phyloP scores from a whole-genome alignment of 1,284 basidiomycete species.

The Pholiota adiposa region DNA sequence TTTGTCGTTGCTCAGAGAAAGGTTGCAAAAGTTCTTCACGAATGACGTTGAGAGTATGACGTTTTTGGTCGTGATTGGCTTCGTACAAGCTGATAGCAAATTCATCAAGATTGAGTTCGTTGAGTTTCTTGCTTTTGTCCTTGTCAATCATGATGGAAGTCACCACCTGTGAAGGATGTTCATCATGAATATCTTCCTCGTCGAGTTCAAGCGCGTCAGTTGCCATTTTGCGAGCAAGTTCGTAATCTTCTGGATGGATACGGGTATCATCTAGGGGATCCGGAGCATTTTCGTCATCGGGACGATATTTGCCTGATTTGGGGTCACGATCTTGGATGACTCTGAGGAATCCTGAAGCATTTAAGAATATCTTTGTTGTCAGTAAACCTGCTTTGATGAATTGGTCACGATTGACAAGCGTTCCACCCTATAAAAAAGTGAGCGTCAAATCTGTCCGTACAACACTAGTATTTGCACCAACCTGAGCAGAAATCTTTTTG shows the following conservation, averaged over 20 bases:
- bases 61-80: slow-evolving; percentile 84
- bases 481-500: slow-evolving; percentile 79
- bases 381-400: slow-evolving; percentile 82
- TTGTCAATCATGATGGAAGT: slow-evolving; percentile 84
- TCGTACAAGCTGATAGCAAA: slow-evolving; percentile 93
- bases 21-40: slow-evolving; percentile 88
- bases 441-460: slow-evolving; percentile 3
- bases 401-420: slow-evolving; percentile 81
- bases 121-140: slow-evolving; percentile 82
- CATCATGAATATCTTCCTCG: slow-evolving; percentile 91
- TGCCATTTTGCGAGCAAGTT: slow-evolving; percentile 98
- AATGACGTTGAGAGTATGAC: slow-evolving; percentile 88
- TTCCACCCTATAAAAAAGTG: slow-evolving; percentile 69
- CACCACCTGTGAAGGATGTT: slow-evolving; percentile 89
- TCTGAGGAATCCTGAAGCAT: slow-evolving; percentile 89
- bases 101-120: slow-evolving; percentile 94
- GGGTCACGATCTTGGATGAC: slow-evolving; percentile 74
- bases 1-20: slow-evolving; percentile 78
- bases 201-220: slow-evolving; percentile 95
- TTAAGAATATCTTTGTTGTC: slow-evolving; percentile 88
- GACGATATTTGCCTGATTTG: slow-evolving; percentile 67
- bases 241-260: slow-evolving; percentile 98
- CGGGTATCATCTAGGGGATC: slow-evolving; percentile 96
- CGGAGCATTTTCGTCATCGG: slow-evolving; percentile 72
- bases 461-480: slow-evolving; percentile 43